Evolutionary conservation across 768 basidiomycete species (phyloP), one percentile per base, ranked within the genome.

Genomic region (Leccinum arenicola): DNA sequence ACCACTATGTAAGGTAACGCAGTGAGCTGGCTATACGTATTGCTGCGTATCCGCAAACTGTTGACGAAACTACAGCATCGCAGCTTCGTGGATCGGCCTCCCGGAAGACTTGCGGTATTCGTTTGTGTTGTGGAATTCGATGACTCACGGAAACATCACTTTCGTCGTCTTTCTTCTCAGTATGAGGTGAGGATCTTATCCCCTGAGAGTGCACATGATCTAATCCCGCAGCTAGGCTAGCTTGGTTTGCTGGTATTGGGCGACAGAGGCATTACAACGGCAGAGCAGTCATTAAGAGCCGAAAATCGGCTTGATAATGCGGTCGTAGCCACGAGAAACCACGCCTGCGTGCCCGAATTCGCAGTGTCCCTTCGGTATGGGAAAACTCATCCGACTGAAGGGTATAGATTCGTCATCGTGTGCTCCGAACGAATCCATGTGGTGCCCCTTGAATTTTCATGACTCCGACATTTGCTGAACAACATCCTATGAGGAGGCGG

Each of bases 111-210:
- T 89, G 61, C 78, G 78, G 51, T 85, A 78, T 59, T 73, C 76
- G 27, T 75, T 82, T 36, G 69, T 68, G 8, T 65, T 68, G 14
- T 93, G 89, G 91, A 91, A 91, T 70, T 68, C 78, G 27, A 86
- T 82, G 78, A 88, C 84, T 0, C 89, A 91, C 63, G 90, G 89
- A 35, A 93, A 91, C 66, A 85, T 91, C 67, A 84, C 88, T 3
- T 75, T 84, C 58, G 81, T 82, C 23, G 54, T 85, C 31, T 72
- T 85, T 25, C 76, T 92, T 38, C 78, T 87, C 55, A 51, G 76
- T 43, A 78, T 79, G 63, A 81, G 89, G 88, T 88, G 67, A 61
- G 57, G 2, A 12, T 52, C 11, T 19, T 53, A 21, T 50, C 51
- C 48, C 33, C 56, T 12, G 12, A 27, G 47, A 9, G 48, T 64